Base-by-base conservation (phyloP, 1,139 yeast species). In the Pichia sp. region DNA sequence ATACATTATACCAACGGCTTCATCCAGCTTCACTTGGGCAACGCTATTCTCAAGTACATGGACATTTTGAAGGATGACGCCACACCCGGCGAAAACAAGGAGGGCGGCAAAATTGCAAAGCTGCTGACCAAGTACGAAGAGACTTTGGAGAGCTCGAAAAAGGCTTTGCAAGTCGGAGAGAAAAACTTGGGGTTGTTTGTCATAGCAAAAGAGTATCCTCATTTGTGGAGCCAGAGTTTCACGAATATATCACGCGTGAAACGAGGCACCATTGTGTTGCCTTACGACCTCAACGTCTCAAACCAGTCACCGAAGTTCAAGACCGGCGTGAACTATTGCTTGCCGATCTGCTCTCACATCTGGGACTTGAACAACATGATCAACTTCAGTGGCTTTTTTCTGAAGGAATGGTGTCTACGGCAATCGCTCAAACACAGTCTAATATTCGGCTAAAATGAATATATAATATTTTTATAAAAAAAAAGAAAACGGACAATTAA, bases 371-470 rank as follows among this genome's bases (percentile, higher is more conserved):
- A 51, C n/a, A 59, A 56, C 12, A 54, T 62, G n/a, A 52, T 62
- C 29, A 64, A 63, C 48, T 63, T 65, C 49, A 55, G 64, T 7
- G 56, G 63, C n/a, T 57, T 51, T 31, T 57, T 62, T n/a, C 48
- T 64, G 29, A 61, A 59, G 30, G 60, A 56, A 45, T 64, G 67
- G 66, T 52, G 59, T 14, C 30, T 16, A 47, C 53, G 44, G 45
- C 56, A 30, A 38, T 50, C 14, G 14, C 46, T 42, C 41, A 55
- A 48, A 4, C 49, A 51, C 17, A 30, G 34, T 1, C 17, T 48
- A 20, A 31, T 55, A 24, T 53, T 34, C 27, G 16, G 16, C 14
- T 38, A n/a, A 17, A 7, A 14, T 9, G n/a, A 8, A 12, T 36
- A 33, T 30, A 33, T 12, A 43, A 46, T 17, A 4, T 36, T 36